Percentiles rank a stretch among this genome's conserved stretches.
Conservation (phyloP, 2,329 filamentous ascomycete species). For the Phaeomoniella chlamydospora region DNA sequence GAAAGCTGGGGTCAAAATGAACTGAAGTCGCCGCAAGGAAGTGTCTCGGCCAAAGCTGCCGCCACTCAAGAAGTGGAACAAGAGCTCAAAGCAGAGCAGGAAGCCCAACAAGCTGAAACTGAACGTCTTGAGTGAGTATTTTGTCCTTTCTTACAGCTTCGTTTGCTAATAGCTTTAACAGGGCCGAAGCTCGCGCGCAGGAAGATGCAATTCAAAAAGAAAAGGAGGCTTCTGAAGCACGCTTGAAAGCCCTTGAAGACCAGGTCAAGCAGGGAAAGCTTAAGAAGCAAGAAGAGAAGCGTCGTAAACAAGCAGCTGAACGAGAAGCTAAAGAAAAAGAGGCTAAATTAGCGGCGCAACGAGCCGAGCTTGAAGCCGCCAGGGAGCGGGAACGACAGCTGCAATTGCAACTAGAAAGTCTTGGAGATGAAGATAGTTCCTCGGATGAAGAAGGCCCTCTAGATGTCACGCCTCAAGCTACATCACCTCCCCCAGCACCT, state of each 20-base stretch:
- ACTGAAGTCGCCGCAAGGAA: slow-evolving; percentile 37
- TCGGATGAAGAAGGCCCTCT: slow-evolving; percentile 59
- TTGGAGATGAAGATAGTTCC: slow-evolving; percentile 61
- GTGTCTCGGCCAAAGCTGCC: slow-evolving; percentile 44
- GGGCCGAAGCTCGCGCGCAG: slow-evolving; percentile 57
- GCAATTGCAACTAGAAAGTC: slow-evolving; percentile 69
- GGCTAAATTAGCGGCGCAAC: slow-evolving; percentile 64
- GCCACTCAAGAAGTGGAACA: slow-evolving; percentile 47
- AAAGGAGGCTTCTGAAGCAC: slow-evolving; percentile 65
- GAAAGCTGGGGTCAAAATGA: slow-evolving; percentile 46
- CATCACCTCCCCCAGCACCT: slow-evolving; percentile 34
- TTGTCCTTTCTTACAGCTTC: slow-evolving; percentile 2
- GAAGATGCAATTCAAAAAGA: slow-evolving; percentile 71
- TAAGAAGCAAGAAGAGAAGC: slow-evolving; percentile 93
- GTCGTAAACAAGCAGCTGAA: slow-evolving; percentile 73
- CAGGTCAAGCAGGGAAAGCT: slow-evolving; percentile 87
- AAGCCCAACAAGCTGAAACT: slow-evolving; percentile 59
- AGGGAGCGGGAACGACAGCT: slow-evolving; percentile 82
- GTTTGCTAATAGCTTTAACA: slow-evolving; percentile 24
- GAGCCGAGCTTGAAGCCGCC: slow-evolving; percentile 83
- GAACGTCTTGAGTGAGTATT: slow-evolving; percentile 67
- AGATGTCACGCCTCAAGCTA: slow-evolving; percentile 50
- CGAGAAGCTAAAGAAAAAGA: slow-evolving; percentile 84
- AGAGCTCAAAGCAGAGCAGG: slow-evolving; percentile 53
- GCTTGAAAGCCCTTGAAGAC: slow-evolving; percentile 79